Conservation (phyloP, 345 rosid species). For the Sonneratia alba region DNA sequence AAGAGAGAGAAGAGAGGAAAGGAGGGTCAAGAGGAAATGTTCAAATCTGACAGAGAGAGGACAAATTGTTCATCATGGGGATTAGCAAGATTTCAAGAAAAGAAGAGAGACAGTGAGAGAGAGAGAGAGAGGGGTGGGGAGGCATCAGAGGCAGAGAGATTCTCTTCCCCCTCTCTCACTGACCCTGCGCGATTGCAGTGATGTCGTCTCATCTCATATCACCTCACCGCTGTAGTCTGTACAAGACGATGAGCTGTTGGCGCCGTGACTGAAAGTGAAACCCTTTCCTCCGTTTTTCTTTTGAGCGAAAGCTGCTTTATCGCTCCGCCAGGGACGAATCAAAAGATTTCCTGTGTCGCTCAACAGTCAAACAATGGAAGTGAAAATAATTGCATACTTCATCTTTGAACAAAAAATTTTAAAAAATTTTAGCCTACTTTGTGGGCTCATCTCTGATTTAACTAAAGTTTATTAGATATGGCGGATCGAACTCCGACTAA, state of each 20-base stretch:
- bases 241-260: neutral
- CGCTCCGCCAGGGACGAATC: too few species aligned
- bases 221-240: neutral
- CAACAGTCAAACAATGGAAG: too few species aligned
- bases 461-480: too few species aligned
- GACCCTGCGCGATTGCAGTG: neutral
- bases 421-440: too few species aligned
- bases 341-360: too few species aligned
- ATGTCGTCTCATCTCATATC: neutral
- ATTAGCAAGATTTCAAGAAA: conserved; percentile 4
- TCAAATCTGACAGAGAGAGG: conserved; percentile 4
- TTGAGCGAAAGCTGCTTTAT: too few species aligned
- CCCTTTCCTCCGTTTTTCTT: neutral
- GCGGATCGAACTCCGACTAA: too few species aligned
- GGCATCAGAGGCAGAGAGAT: neutral
- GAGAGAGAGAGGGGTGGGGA: neutral
- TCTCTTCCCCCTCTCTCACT: neutral
- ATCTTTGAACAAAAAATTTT: too few species aligned
- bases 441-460: too few species aligned
- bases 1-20: neutral
- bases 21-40: neutral
- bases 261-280: neutral
- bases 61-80: conserved; percentile 7
- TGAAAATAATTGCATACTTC: too few species aligned
- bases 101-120: neutral